A percentile compares a stretch with the other conserved stretches of the same genome.
phyloP scores from a whole-genome alignment of 371 early-diverging fungal species.

The Coelomomyces lativittatus region DNA sequence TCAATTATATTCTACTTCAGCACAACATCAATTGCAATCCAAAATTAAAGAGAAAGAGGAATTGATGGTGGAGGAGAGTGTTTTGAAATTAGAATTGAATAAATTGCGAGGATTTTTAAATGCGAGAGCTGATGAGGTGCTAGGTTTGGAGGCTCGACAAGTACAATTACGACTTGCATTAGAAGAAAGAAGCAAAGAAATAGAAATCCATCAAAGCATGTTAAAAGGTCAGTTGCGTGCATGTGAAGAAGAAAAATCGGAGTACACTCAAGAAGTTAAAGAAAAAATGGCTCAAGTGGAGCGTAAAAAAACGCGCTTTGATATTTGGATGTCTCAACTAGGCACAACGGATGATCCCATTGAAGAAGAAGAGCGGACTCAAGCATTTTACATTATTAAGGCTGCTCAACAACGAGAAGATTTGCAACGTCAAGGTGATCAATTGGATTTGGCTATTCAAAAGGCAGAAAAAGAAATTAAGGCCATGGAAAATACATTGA shows the following conservation, averaged over 20 bases:
- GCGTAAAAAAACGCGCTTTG: conserved; percentile 23
- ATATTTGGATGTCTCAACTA: conserved; percentile 33
- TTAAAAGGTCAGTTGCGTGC: conserved; percentile 16
- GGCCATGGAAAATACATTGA: conserved; percentile 34
- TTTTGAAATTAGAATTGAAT: conserved; percentile 27
- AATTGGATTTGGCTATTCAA: conserved; percentile 24
- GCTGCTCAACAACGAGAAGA: conserved; percentile 28
- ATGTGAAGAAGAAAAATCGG: conserved; percentile 24
- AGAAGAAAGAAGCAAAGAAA: conserved; percentile 29
- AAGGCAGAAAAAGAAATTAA: conserved; percentile 33
- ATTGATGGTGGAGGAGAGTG: conserved; percentile 33
- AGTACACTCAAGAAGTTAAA: conserved; percentile 18
- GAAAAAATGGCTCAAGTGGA: conserved; percentile 25
- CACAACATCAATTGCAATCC: conserved; percentile 18
- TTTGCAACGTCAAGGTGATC: conserved; percentile 32
- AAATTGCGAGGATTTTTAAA: conserved; percentile 21
- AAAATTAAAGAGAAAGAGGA: conserved; percentile 35
- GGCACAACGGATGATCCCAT: conserved; percentile 6
- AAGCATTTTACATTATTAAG: conserved; percentile 35
- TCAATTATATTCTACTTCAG: conserved; percentile 24
- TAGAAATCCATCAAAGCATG: conserved; percentile 25
- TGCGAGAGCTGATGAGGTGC: conserved; percentile 24
- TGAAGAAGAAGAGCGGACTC: conserved; percentile 13
- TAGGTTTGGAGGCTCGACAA: conserved; percentile 21
- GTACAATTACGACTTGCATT: conserved; percentile 22